Evolutionary conservation across 106 monocot species (phyloP).

Genomic region (Dendrobium catenatum): DNA sequence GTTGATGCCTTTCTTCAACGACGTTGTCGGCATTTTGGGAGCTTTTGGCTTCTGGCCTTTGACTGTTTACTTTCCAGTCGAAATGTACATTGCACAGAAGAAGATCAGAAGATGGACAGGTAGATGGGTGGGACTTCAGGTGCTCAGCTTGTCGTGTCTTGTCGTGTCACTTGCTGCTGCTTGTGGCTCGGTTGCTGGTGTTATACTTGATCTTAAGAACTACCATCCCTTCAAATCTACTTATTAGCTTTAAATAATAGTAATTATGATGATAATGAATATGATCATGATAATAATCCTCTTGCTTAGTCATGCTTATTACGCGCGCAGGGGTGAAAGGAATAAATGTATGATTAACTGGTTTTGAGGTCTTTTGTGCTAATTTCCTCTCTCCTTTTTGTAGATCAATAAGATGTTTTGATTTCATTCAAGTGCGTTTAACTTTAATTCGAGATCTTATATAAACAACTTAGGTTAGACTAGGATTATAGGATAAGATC

Average conservation of each 20-base stretch:
- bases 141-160: constrained; percentile 15
- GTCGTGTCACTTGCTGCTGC: constrained; percentile 25
- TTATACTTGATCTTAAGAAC: constrained; percentile 20
- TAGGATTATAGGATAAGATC: too few species aligned
- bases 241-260: not conserved
- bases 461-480: too few species aligned
- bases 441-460: too few species aligned
- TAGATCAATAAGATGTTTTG: too few species aligned
- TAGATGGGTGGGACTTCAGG: constrained; percentile 3
- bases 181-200: constrained; percentile 28
- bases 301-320: too few species aligned
- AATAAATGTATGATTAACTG: too few species aligned
- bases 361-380: too few species aligned
- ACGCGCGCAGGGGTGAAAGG: too few species aligned
- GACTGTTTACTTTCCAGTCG: constrained; percentile 16
- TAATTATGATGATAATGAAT: too few species aligned
- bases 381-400: too few species aligned
- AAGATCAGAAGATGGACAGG: constrained; percentile 9
- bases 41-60: constrained; percentile 22
- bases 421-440: too few species aligned
- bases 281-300: too few species aligned
- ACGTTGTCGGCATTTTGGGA: constrained; percentile 14
- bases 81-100: constrained; percentile 20
- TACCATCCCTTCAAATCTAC: constrained; percentile 27
- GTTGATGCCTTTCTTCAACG: constrained; percentile 22